phyloP scores from a whole-genome alignment of 2,329 filamentous ascomycete genomes.

The Aspergillus niger region DNA sequence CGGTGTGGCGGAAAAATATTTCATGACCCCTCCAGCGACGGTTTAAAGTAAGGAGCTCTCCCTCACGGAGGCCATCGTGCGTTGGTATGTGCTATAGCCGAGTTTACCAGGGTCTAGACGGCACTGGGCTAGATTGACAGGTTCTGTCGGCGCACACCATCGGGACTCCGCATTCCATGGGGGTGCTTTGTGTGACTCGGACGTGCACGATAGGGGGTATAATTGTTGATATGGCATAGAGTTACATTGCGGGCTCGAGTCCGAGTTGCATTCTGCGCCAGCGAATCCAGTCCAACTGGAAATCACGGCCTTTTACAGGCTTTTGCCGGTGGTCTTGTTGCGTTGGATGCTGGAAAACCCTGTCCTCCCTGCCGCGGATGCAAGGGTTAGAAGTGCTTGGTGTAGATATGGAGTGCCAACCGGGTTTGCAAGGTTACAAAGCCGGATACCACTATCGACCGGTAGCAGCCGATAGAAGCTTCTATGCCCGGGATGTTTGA shows the following conservation, averaged over 20 bases:
- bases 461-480: too few relatives aligned
- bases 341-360: too few relatives aligned
- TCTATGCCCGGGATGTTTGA: too few relatives aligned
- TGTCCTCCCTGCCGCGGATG: too few relatives aligned
- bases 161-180: not conserved
- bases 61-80: not conserved
- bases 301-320: too few relatives aligned
- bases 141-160: not conserved
- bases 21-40: not conserved
- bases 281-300: too few relatives aligned
- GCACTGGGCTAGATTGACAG: not conserved
- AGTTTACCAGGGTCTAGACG: not conserved
- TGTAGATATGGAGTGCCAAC: too few relatives aligned
- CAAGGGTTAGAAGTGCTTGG: too few relatives aligned
- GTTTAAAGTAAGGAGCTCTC: not conserved
- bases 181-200: not conserved
- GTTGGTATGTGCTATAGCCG: not conserved
- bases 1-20: not conserved
- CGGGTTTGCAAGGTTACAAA: too few relatives aligned
- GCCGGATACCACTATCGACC: too few relatives aligned
- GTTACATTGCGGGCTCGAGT: not conserved
- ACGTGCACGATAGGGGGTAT: not conserved
- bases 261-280: too few relatives aligned
- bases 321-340: too few relatives aligned
- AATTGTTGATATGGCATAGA: not conserved